These are phyloP conservation scores for Xylaria sp. DNA, from an alignment of 2,329 filamentous ascomycete genomes.

Conservation along the genomic window DNA sequence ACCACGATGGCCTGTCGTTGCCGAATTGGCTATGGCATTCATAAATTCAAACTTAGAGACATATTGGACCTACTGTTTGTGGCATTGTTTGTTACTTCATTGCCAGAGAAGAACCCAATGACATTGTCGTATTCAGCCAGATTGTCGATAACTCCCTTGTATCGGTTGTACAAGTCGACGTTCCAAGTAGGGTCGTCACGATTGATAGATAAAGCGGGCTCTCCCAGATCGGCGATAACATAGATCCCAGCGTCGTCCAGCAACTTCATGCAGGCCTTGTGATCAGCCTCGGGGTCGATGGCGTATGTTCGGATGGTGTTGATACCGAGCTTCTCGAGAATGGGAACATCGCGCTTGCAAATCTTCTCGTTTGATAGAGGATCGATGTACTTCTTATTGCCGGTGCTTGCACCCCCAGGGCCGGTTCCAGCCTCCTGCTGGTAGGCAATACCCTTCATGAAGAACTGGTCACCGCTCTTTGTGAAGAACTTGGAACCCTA, in stretches of 20 bases:
- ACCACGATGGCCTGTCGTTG: no score
- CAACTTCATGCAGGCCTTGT: conserved; percentile 72
- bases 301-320: conserved; percentile 82
- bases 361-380: conserved; percentile 66
- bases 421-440: conserved; percentile 65
- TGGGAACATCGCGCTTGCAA: conserved; percentile 75
- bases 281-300: conserved; percentile 69
- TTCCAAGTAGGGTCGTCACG: conserved; percentile 71
- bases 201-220: conserved; percentile 73
- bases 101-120: conserved; percentile 83
- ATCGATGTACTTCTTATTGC: conserved; percentile 63
- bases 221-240: conserved; percentile 75
- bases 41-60: no score
- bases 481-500: conserved; percentile 67
- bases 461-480: conserved; percentile 59
- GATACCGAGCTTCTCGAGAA: conserved; percentile 68
- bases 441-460: conserved; percentile 78
- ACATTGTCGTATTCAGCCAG: conserved; percentile 74
- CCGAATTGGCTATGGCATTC: no score
- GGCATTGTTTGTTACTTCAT: conserved; percentile 77
- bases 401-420: conserved; percentile 44
- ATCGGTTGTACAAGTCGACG: conserved; percentile 69
- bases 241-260: conserved; percentile 77
- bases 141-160: conserved; percentile 72
- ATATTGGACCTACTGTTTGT: conserved; percentile 62